phyloP scores from a whole-genome alignment of 169 alveolate genomes.

The Eimeria sp. region DNA sequence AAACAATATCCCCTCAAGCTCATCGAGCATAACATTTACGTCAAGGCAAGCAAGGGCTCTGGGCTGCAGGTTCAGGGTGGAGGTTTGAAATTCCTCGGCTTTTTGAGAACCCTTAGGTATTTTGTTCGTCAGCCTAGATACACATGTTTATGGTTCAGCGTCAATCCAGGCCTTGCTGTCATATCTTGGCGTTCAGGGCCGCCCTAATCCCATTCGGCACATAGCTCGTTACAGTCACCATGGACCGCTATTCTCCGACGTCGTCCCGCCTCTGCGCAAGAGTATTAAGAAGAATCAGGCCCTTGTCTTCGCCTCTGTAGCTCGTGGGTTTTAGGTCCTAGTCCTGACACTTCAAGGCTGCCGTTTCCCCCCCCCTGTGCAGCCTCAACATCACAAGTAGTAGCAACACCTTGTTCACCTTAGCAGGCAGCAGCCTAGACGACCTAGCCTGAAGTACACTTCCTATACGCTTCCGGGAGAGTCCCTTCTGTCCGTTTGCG shows the following conservation, averaged over 20 bases:
- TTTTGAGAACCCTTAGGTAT: background rate
- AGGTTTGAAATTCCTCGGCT: background rate
- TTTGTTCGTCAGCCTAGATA: background rate
- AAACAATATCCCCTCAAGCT: slow-evolving; percentile 57
- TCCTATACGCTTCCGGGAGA: background rate
- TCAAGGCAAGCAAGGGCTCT: slow-evolving; percentile 23
- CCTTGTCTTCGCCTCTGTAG: slow-evolving; percentile 72
- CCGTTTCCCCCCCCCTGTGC: background rate
- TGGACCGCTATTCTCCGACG: slow-evolving; percentile 77
- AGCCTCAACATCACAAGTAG: too few species aligned
- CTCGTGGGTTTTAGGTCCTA: slow-evolving; percentile 6
- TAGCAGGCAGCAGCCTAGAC: background rate
- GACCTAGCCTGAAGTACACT: background rate
- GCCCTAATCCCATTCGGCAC: slow-evolving; percentile 21
- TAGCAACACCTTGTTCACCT: too few species aligned
- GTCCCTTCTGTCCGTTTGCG: background rate
- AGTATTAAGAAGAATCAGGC: slow-evolving; percentile 29
- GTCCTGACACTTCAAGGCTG: background rate
- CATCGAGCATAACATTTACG: slow-evolving; percentile 48
- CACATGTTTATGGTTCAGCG: background rate
- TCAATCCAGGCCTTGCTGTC: background rate
- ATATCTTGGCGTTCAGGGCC: slow-evolving; percentile 4
- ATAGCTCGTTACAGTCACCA: slow-evolving; percentile 75
- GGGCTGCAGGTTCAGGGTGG: background rate
- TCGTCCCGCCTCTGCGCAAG: slow-evolving; percentile 44